phyloP scores from a whole-genome alignment of 805 yeast species.

The Myxozyma geophila region DNA sequence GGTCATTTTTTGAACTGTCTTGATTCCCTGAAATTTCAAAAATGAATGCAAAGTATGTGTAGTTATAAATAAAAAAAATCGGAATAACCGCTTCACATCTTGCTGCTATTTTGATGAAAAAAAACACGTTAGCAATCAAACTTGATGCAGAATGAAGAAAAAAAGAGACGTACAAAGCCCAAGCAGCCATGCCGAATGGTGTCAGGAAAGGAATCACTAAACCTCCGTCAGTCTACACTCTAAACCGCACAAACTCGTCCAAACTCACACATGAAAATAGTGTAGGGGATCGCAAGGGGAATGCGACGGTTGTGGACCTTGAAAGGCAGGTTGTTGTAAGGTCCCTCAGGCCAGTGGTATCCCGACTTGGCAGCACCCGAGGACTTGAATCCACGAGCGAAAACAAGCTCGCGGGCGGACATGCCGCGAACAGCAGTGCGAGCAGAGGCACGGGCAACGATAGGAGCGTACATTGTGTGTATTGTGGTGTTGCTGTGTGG shows the following conservation, averaged over 20 bases:
- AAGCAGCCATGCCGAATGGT: conserved; percentile 36
- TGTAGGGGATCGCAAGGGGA: conserved; percentile 33
- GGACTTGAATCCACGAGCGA: conserved; percentile 44
- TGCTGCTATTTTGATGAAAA: conserved; percentile 20
- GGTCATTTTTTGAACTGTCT: no score
- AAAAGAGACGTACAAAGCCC: conserved; percentile 31
- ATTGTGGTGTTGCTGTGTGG: background rate
- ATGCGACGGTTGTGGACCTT: conserved; percentile 85
- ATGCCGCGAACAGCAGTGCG: conserved; percentile 20
- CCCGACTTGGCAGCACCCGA: conserved; percentile 46
- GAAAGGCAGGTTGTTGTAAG: conserved; percentile 92
- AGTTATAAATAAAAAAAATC: background rate
- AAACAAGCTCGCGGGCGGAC: conserved; percentile 27
- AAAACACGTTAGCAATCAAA: conserved; percentile 3
- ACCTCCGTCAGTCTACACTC: background rate
- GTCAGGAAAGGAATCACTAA: conserved; percentile 34
- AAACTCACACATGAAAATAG: conserved; percentile 31
- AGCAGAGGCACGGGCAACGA: conserved; percentile 23
- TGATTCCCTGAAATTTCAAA: conserved; percentile 8
- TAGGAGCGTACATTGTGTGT: conserved; percentile 28
- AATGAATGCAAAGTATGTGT: conserved; percentile 4
- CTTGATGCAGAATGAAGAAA: background rate
- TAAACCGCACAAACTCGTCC: background rate
- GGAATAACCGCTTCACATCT: conserved; percentile 15
- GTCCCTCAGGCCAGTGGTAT: conserved; percentile 74